Base-by-base conservation (phyloP, 148 eudicot species). In the Nepenthes mirabilis region DNA sequence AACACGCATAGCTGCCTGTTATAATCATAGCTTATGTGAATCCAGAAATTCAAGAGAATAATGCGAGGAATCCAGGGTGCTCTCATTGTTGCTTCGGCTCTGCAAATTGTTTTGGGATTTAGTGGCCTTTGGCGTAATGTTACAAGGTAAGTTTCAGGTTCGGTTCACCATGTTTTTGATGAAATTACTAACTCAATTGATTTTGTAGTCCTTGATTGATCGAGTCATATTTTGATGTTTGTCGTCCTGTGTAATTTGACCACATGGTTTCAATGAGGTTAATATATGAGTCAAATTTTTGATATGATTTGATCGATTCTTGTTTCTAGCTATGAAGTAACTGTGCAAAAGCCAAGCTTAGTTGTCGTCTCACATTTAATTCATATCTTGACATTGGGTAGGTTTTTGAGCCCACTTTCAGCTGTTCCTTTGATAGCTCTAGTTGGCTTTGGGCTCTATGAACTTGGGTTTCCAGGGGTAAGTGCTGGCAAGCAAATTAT, bases 111-210 rank as follows among this genome's bases (percentile, higher is more conserved):
- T 60, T 83, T 94, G 3, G 99, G 99, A 68, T 89, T 89, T 75
- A 94, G 99, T 78, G 99, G 99, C 57, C 90, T 94, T 40, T 94
- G 99, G 99, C 99, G 99, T 65, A 82, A 84, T 68, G 91, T 89
- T 55, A 75, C 80, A 34, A 86, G 97, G 99, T 89, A 40, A 8
- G 8, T 4, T 3, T 40, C 8, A 40, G 45, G 45, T 0, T 23
- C 23, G 8, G 6, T 40, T 40, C 45, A 4, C 4, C 8, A 3
- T 40, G 45, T 40, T 40, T 40, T 40, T 40, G 8, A 8, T 23
- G 6, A 40, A 40, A 40, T 8, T 8, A 40, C 45, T 8, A 8
- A 40, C 45, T 40, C 45, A 40, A 3, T 40, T 40, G 45, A 4
- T 40, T 40, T 40, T 8, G 6, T 5, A 49, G 11, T 11, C n/a